Conservation (phyloP, 176 grass and related monocot genomes). For the Chloris gayana region DNA sequence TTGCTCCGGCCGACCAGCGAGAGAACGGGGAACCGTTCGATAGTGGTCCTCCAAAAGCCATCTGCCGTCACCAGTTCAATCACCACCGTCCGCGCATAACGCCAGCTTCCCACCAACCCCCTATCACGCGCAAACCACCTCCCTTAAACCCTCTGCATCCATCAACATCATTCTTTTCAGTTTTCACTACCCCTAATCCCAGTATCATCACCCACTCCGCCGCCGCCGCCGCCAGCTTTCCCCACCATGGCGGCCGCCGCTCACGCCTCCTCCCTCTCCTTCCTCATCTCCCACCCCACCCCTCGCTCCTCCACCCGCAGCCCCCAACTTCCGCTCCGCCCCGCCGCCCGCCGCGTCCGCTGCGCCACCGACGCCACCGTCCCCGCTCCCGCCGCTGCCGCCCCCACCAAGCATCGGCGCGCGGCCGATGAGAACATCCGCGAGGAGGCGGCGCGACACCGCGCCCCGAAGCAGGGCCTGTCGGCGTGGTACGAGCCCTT, state of each 20-base stretch:
- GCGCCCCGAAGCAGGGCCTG: constrained; percentile 44
- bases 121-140: constrained; percentile 12
- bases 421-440: constrained; percentile 86
- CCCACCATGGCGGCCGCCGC: constrained; percentile 58
- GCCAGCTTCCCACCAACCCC: constrained; percentile 27
- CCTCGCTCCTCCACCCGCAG: constrained; percentile 7
- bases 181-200: neutral
- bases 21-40: neutral
- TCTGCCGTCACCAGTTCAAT: neutral
- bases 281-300: constrained; percentile 43
- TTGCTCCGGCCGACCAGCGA: neutral
- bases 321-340: constrained; percentile 12
- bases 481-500: constrained; percentile 80
- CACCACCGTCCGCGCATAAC: constrained; percentile 11
- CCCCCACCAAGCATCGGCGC: constrained; percentile 53
- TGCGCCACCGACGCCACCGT: constrained; percentile 47
- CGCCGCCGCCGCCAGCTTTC: constrained; percentile 41
- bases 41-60: neutral
- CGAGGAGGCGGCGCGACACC: constrained; percentile 76
- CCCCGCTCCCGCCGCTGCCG: neutral
- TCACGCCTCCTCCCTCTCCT: constrained; percentile 46
- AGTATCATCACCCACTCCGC: constrained; percentile 33
- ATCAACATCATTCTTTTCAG: neutral
- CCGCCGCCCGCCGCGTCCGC: constrained; percentile 25
- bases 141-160: constrained; percentile 38